Conservation (phyloP, 352 stramenopile species). For the Phytophthora sansomeana region DNA sequence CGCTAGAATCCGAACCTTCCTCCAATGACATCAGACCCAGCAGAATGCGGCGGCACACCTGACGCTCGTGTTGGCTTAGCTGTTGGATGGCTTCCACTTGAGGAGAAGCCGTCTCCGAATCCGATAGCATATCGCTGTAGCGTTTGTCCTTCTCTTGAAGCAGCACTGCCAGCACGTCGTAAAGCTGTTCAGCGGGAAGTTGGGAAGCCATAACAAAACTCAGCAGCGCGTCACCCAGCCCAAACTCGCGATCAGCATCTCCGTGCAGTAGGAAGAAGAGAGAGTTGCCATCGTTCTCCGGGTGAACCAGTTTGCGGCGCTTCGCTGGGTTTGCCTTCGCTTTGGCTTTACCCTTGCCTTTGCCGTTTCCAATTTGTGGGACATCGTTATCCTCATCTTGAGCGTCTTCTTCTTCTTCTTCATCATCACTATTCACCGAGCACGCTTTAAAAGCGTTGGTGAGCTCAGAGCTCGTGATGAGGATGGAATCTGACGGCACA, state of each 20-base stretch:
- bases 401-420: constrained; percentile 22
- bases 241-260: constrained; percentile 61
- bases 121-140: constrained; percentile 59
- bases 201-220: constrained; percentile 66
- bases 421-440: constrained; percentile 38
- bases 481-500: constrained; percentile 59
- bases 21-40: constrained; percentile 69
- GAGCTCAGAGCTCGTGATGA: constrained; percentile 57
- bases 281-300: constrained; percentile 26
- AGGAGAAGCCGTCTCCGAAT: constrained; percentile 10
- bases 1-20: constrained; percentile 56
- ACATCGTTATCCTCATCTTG: constrained; percentile 24
- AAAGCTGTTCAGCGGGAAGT: constrained; percentile 63
- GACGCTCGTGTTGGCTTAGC: constrained; percentile 56
- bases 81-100: constrained; percentile 33
- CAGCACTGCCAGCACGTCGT: constrained; percentile 69
- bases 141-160: constrained; percentile 72
- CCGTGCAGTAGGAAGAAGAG: constrained; percentile 68
- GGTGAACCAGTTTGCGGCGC: constrained; percentile 53
- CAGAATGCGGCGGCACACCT: constrained; percentile 69
- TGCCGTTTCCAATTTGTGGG: constrained; percentile 11
- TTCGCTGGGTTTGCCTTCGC: constrained; percentile 48
- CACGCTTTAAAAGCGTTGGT: constrained; percentile 40
- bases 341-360: constrained; percentile 35
- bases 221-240: constrained; percentile 67